These are phyloP conservation scores for Saposhnikovia divaricata DNA, from an alignment of 129 eudicot genomes.

Conservation along the genomic window DNA sequence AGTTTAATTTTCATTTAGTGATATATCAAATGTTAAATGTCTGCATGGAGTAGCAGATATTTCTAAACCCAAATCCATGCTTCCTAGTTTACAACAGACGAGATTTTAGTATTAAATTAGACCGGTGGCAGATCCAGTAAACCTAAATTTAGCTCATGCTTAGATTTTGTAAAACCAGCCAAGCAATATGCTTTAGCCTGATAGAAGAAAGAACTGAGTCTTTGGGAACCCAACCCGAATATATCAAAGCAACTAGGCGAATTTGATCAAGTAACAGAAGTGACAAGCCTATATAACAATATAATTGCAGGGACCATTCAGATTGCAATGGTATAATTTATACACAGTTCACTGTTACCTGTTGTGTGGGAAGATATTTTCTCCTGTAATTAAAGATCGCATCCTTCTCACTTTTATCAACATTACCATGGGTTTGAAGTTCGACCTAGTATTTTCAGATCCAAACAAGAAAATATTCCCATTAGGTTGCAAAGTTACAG, in stretches of 20 bases:
- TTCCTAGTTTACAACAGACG: not conserved
- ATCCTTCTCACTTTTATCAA: constrained; percentile 66
- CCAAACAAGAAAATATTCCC: not conserved
- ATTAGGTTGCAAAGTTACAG: not conserved
- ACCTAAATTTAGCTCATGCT: not conserved
- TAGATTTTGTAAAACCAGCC: not conserved
- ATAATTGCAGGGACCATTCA: not conserved
- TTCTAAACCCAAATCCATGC: not conserved
- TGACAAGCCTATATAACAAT: not conserved
- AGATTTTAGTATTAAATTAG: not conserved
- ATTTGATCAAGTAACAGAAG: not conserved
- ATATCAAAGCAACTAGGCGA: not conserved
- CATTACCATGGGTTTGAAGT: constrained; percentile 55
- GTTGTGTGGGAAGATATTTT: constrained; percentile 91
- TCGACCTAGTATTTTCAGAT: constrained; percentile 50
- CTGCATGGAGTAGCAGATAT: not conserved
- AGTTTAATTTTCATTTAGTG: not conserved
- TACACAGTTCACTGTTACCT: constrained; percentile 33
- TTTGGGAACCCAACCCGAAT: not conserved
- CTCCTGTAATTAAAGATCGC: constrained; percentile 78
- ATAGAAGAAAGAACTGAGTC: not conserved
- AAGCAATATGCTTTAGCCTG: not conserved
- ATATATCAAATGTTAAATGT: not conserved
- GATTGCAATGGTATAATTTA: constrained; percentile 1
- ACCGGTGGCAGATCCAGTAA: not conserved